Evolutionary conservation across 164 flowering plant species (phyloP).

Genomic region (Sedum album): DNA sequence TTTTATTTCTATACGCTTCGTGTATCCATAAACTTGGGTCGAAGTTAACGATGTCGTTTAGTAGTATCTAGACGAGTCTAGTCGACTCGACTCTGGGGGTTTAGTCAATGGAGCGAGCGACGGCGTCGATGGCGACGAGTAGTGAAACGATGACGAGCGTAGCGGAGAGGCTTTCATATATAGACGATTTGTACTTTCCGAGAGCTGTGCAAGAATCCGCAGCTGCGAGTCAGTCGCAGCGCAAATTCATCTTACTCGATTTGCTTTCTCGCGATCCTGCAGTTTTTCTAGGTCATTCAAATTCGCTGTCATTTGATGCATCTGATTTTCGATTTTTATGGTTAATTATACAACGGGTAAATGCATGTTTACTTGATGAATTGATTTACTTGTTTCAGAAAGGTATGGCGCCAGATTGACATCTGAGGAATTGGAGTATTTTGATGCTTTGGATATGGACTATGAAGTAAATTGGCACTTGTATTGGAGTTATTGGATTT

Average conservation of each 20-base stretch:
- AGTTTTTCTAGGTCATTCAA: constrained; percentile 64
- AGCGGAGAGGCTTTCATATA: constrained; percentile 50
- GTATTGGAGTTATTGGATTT: too few relatives aligned
- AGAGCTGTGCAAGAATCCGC: constrained; percentile 38
- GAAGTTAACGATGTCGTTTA: neutral
- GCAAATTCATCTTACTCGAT: constrained; percentile 60
- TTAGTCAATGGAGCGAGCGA: neutral
- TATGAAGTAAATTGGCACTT: constrained; percentile 3
- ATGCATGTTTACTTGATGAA: too few relatives aligned
- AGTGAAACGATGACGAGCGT: constrained; percentile 46
- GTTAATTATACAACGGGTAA: too few relatives aligned
- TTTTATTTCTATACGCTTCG: too few relatives aligned
- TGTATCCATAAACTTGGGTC: too few relatives aligned
- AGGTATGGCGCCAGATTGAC: constrained; percentile 65
- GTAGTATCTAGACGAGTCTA: too few relatives aligned
- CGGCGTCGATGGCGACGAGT: constrained; percentile 1
- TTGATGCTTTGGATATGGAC: constrained; percentile 4
- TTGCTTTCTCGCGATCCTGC: constrained; percentile 74
- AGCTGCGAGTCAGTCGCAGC: constrained; percentile 39
- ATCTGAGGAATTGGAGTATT: constrained; percentile 43
- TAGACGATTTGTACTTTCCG: constrained; percentile 79
- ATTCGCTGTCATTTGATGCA: neutral
- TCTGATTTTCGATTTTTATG: too few relatives aligned
- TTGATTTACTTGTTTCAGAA: constrained; percentile 26
- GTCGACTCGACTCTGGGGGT: too few relatives aligned